Conservation (phyloP, 2,329 filamentous ascomycete species). For the Aureobasidium sp. region DNA sequence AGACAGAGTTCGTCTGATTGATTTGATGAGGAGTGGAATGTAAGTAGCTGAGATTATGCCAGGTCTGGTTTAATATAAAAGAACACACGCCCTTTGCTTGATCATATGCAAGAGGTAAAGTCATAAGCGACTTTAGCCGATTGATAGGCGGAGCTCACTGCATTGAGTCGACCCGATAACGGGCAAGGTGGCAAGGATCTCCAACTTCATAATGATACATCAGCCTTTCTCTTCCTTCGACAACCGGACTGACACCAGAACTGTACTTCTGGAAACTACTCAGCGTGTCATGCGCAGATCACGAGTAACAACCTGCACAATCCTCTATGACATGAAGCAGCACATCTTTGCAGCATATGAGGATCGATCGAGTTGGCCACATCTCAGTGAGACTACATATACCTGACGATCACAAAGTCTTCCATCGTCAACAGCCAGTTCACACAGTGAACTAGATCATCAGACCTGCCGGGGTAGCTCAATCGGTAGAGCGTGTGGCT, state of each 20-base stretch:
- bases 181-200: neutral
- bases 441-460: neutral
- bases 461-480: neutral
- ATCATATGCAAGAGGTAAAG: neutral
- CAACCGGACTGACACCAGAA: too few species aligned
- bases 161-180: neutral
- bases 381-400: neutral
- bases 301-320: too few species aligned
- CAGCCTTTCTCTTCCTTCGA: neutral
- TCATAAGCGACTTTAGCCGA: neutral
- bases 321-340: too few species aligned
- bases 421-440: conserved; percentile 1
- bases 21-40: too few species aligned
- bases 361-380: too few species aligned
- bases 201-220: neutral
- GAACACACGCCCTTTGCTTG: neutral
- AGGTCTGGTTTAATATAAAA: neutral
- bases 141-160: neutral
- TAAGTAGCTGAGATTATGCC: neutral
- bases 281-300: too few species aligned
- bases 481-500: too few species aligned
- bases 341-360: neutral
- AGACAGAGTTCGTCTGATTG: too few species aligned
- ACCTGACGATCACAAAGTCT: fast-evolving
- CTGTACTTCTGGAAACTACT: too few species aligned